These are phyloP conservation scores for Chlamydomonas incerta DNA, from an alignment of 139 green algal genomes.

Conservation along the genomic window DNA sequence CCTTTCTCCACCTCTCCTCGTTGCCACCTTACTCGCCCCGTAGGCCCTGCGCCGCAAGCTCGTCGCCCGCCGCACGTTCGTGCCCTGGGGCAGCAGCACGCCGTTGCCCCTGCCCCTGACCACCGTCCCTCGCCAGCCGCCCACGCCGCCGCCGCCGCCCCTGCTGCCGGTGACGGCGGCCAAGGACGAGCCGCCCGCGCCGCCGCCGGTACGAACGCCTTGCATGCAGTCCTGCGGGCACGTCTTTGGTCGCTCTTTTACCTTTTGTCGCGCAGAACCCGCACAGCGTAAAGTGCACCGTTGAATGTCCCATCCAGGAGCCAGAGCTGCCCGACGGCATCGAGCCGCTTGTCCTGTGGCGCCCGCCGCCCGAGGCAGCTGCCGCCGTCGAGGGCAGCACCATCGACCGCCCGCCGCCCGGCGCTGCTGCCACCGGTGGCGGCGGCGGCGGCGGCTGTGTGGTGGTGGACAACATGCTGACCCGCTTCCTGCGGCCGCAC, in stretches of 20 bases:
- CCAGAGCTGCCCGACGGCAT: conserved; percentile 65
- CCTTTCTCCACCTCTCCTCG: neutral
- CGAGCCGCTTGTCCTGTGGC: conserved; percentile 89
- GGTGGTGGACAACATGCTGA: conserved; percentile 90
- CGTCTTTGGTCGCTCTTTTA: too few relatives aligned
- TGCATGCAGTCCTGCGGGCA: too few relatives aligned
- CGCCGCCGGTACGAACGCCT: too few relatives aligned
- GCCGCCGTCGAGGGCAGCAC: too few relatives aligned
- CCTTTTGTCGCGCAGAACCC: too few relatives aligned
- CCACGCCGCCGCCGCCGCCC: neutral
- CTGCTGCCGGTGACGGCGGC: neutral
- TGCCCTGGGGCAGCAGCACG: conserved; percentile 84
- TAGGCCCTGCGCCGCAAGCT: conserved; percentile 79
- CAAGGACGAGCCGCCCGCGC: too few relatives aligned
- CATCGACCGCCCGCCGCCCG: too few relatives aligned
- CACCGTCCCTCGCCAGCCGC: neutral
- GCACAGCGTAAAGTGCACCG: too few relatives aligned
- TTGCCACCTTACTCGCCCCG: neutral
- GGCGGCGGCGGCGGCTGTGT: conserved; percentile 18
- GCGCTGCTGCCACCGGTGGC: neutral
- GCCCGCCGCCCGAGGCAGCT: conserved; percentile 32
- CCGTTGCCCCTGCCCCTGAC: conserved; percentile 52
- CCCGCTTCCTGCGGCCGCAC: conserved; percentile 89
- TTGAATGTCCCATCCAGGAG: too few relatives aligned
- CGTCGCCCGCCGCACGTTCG: conserved; percentile 70